Base-by-base conservation (phyloP, 2,329 filamentous ascomycete species). In the Plectosphaerella plurivora region DNA sequence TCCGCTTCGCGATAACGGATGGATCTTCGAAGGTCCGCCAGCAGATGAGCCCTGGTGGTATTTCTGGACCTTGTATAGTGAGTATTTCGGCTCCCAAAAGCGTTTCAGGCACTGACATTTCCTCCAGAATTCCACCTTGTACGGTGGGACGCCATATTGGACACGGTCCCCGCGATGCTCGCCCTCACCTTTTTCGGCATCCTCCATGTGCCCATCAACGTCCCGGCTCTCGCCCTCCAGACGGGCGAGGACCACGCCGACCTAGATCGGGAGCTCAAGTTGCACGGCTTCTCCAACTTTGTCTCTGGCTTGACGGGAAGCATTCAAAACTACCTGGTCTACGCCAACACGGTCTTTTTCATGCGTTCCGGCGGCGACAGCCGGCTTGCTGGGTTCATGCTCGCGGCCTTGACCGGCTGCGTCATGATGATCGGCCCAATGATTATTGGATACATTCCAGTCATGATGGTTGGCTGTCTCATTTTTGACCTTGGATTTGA, bases 111-210 rank as follows among this genome's bases (percentile, higher is more conserved):
- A 61, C 68, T 63, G 52, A 64, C 51, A 6, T 18, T 9, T 20
- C 3, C 18, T 37, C 1, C 55, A 94, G 89, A 94, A 63, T 90
- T 96, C 62, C 77, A 86, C 47, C 77, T 87, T 22, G 88, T 97
- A 3, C 82, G 92, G 60, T 96, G 90, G 88, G 78, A 80, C 45
- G 94, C 93, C 3, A 80, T 99, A 47, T 73, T 78, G n/a, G 86
- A 91, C 62, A 92, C 88, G 1, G 79, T 97, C 28, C 94, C 94
- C 1, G 92, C 94, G 28, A 97, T 99, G 89, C 85, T 99, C 62
- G 94, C 94, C 0, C 74, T 99, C 55, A 97, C 94, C 0, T 99
- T 99, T 74, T 99, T 99, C 63, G 94, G 94, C 50, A 87, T 99
- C 52, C 81, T 99, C 3, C 94, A 99, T 66, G 94, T 99, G 3